A percentile compares a stretch with the other conserved stretches of the same genome.
Conservation (phyloP, 1,284 basidiomycete species). For the Ceratobasidium sp. region DNA sequence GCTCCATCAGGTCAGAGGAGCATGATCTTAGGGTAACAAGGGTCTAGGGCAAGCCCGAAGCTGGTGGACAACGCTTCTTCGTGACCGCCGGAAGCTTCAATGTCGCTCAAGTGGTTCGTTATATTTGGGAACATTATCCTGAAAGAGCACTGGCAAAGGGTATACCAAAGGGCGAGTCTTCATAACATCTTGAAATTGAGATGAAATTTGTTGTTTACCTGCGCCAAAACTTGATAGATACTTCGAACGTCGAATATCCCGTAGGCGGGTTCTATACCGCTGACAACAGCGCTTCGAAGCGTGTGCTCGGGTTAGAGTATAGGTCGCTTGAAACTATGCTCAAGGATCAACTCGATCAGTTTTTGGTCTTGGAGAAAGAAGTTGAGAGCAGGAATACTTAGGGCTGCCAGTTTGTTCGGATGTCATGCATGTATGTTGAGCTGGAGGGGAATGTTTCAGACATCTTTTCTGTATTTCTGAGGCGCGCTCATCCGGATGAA, state of each 20-base stretch:
- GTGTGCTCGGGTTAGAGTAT: conserved; percentile 6
- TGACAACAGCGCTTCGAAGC: conserved; percentile 12
- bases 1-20: not conserved
- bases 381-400: conserved; percentile 1
- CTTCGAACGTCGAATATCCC: not conserved
- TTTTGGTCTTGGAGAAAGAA: conserved; percentile 5
- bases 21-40: too few relatives aligned
- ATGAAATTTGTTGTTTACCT: too few relatives aligned
- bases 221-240: conserved; percentile 8
- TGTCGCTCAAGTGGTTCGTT: conserved; percentile 38
- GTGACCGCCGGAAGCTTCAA: conserved; percentile 43
- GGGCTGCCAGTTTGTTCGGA: too few relatives aligned
- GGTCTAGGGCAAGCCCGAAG: conserved; percentile 29
- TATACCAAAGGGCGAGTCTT: conserved; percentile 26
- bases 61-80: conserved; percentile 43
- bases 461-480: too few relatives aligned
- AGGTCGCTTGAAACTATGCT: conserved; percentile 5
- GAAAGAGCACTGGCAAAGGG: conserved; percentile 43
- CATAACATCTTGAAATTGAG: too few relatives aligned
- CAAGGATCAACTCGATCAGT: conserved; percentile 15
- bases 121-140: conserved; percentile 46
- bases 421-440: too few relatives aligned
- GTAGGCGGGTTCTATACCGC: not conserved
- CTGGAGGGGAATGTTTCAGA: too few relatives aligned
- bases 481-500: too few relatives aligned